Evolutionary conservation across 2,329 filamentous ascomycete species (phyloP).

Genomic region (Phialophora chinensis): DNA sequence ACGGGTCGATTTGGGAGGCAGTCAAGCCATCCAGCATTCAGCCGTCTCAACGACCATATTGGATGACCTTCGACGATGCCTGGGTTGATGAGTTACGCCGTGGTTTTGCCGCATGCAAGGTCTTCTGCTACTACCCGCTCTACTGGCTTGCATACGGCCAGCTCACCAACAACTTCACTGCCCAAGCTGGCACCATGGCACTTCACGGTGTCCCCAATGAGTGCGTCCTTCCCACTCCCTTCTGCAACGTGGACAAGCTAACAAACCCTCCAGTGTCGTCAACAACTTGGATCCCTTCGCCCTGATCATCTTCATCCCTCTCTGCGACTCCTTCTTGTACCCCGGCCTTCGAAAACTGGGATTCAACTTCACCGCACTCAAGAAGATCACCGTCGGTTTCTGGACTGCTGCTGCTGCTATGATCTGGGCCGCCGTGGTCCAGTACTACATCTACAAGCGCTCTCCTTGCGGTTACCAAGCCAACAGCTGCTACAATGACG

Average conservation of each 20-base stretch:
- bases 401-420: slow-evolving; percentile 59
- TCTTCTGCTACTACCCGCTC: slow-evolving; percentile 64
- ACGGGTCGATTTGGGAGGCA: slow-evolving; percentile 42
- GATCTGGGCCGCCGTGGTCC: slow-evolving; percentile 62
- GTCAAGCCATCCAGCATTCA: slow-evolving; percentile 63
- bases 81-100: slow-evolving; percentile 81
- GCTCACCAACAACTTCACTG: slow-evolving; percentile 49
- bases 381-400: slow-evolving; percentile 62
- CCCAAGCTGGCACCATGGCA: slow-evolving; percentile 63
- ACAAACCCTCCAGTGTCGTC: slow-evolving; percentile 49
- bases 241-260: not conserved
- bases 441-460: slow-evolving; percentile 64
- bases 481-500: slow-evolving; percentile 45
- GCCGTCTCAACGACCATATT: slow-evolving; percentile 57
- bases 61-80: slow-evolving; percentile 83
- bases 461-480: slow-evolving; percentile 60
- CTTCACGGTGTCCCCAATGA: slow-evolving; percentile 64
- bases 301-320: slow-evolving; percentile 57
- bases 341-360: slow-evolving; percentile 59
- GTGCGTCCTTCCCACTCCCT: slow-evolving; percentile 51
- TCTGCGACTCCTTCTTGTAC: slow-evolving; percentile 57
- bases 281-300: slow-evolving; percentile 65
- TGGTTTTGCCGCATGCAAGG: slow-evolving; percentile 71
- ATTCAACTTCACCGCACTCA: slow-evolving; percentile 65
- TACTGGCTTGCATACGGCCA: slow-evolving; percentile 60